phyloP scores from a whole-genome alignment of 257 asterid genomes.

The Capsicum chinense region DNA sequence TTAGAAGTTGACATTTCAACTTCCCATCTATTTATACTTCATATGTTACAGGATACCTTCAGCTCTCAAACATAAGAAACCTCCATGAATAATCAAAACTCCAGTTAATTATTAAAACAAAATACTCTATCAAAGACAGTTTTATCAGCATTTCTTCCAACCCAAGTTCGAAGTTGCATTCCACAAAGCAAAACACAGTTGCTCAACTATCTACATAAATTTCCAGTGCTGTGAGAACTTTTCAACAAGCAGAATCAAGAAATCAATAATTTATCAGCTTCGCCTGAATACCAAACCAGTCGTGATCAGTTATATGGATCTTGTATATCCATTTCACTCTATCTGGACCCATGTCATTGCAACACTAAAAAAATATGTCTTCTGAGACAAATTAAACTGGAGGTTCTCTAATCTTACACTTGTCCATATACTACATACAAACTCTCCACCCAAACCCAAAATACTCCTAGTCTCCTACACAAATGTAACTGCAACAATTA shows the following conservation, averaged over 20 bases:
- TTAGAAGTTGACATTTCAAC: not conserved
- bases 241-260: not conserved
- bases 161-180: not conserved
- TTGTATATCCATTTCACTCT: not conserved
- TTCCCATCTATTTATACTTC: not conserved
- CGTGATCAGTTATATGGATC: not conserved
- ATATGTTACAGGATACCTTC: not conserved
- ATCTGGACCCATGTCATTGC: not conserved
- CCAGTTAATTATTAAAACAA: not conserved
- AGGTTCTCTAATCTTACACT: not conserved
- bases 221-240: not conserved
- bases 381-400: not conserved
- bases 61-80: not conserved
- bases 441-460: not conserved
- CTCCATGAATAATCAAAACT: not conserved
- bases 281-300: not conserved
- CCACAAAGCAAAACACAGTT: not conserved
- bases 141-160: not conserved
- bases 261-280: not conserved
- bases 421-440: not conserved
- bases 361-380: not conserved
- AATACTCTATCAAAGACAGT: not conserved
- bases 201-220: not conserved
- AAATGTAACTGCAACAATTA: not conserved
- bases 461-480: not conserved